Base-by-base conservation (phyloP, 495 filamentous ascomycete genomes). In the Penicillium egyptiacum region DNA sequence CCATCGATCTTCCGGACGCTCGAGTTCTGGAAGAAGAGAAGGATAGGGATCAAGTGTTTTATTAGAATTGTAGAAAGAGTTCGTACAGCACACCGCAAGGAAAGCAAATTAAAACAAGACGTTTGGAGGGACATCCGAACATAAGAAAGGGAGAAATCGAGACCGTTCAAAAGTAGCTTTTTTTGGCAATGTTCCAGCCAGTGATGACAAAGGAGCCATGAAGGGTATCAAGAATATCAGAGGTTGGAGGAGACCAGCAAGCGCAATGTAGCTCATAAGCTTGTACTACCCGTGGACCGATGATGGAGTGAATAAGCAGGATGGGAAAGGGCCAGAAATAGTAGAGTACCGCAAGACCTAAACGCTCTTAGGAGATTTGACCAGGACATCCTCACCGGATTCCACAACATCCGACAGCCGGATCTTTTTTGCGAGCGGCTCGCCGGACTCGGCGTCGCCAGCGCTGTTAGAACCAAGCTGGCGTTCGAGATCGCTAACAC, bases 401-500 rank as follows among this genome's bases (percentile, higher is more conserved):
- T 80, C 73, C 42, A 77, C 72, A 54, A 74, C 65, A 47, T 80
- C 74, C 25, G 75, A 74, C 33, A 79, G 50, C 25, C 73, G 72
- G 50, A 74, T 76, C 53, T 73, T 66, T 61, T 81, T 81, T 10
- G 77, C 67, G 16, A 70, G 58, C n/a, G 79, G 79, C 55, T 81
- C 77, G 28, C 69, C 67, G 33, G 60, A 69, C 40, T 76, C 72
- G 42, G 55, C 61, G 39, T 62, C 63, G 8, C 56, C 57, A 5
- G 59, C 44, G 40, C 57, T 45, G 51, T 30, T 60, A 11, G 50
- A 50, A 22, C 58, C 60, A 12, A 86, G 51, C 53, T 89, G 86
- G 53, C 73, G 77, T 67, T 96, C 93, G 31, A 92, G 75, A 55
- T 96, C 91, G 40, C 88, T 86, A 6, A 97, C 78, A 45, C 88